phyloP scores from a whole-genome alignment of 768 basidiomycete genomes.

The Arthromyces matolae region DNA sequence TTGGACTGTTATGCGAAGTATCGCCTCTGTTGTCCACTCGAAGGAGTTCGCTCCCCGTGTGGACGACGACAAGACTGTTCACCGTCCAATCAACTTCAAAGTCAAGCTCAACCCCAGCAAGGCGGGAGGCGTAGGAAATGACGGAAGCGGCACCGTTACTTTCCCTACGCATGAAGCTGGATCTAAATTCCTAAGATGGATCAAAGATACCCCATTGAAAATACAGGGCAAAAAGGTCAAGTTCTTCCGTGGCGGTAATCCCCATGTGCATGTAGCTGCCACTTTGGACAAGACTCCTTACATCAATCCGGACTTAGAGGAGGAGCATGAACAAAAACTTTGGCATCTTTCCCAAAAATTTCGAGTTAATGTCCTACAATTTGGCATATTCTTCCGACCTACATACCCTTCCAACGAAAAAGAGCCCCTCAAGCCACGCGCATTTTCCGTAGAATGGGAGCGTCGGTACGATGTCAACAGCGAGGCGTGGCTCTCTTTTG shows the following conservation, averaged over 20 bases:
- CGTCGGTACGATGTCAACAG: slow-evolving; percentile 41
- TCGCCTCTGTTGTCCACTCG: slow-evolving; percentile 57
- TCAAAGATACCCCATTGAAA: slow-evolving; percentile 38
- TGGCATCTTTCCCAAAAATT: slow-evolving; percentile 42
- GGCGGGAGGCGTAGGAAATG: slow-evolving; percentile 50
- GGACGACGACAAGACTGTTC: slow-evolving; percentile 26
- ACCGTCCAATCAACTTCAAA: slow-evolving; percentile 52
- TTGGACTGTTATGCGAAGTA: slow-evolving; percentile 54
- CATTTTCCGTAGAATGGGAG: slow-evolving; percentile 73
- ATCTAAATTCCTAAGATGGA: slow-evolving; percentile 42
- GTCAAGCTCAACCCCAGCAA: slow-evolving; percentile 49
- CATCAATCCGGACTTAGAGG: slow-evolving; percentile 50
- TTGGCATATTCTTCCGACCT: slow-evolving; percentile 54
- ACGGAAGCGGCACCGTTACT: slow-evolving; percentile 44
- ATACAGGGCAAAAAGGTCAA: slow-evolving; percentile 41
- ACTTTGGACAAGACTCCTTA: slow-evolving; percentile 54
- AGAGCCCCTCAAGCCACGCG: slow-evolving; percentile 34
- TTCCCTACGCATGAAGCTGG: slow-evolving; percentile 38
- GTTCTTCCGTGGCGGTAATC: slow-evolving; percentile 21
- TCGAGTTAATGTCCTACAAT: slow-evolving; percentile 61
- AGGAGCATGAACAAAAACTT: slow-evolving; percentile 43
- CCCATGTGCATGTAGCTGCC: slow-evolving; percentile 18
- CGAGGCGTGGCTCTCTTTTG: slow-evolving; percentile 54
- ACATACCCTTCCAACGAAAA: slow-evolving; percentile 26
- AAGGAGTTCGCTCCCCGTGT: slow-evolving; percentile 41